Percentiles rank a stretch among this genome's conserved stretches.
Evolutionary conservation across 306 rosid genomes (phyloP).

Genomic region (Gynostemma pentaphyllum): DNA sequence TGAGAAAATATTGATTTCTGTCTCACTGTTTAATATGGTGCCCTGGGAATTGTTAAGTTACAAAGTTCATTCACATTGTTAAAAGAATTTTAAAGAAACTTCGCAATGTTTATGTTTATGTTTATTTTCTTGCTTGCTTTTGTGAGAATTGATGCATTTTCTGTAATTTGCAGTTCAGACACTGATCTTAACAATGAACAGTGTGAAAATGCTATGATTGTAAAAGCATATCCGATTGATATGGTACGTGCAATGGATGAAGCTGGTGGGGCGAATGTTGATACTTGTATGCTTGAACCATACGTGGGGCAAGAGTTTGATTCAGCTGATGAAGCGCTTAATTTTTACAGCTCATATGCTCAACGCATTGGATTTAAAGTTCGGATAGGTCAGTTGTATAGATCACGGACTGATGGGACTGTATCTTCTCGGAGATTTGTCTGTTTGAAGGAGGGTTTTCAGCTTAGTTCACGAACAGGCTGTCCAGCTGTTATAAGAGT

Average conservation of each 20-base stretch:
- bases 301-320: conserved; percentile 65
- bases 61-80: too few relatives aligned
- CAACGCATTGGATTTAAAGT: conserved; percentile 63
- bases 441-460: conserved; percentile 92
- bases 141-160: background rate
- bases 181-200: conserved; percentile 24
- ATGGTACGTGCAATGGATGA: conserved; percentile 43
- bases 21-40: background rate
- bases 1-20: background rate
- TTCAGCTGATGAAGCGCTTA: conserved; percentile 65
- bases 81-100: background rate
- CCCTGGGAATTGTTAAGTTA: background rate
- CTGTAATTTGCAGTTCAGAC: conserved; percentile 21
- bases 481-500: conserved; percentile 87
- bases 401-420: conserved; percentile 81
- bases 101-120: background rate
- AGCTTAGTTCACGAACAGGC: conserved; percentile 82
- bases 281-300: conserved; percentile 51
- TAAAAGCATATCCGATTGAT: conserved; percentile 46
- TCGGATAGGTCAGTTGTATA: conserved; percentile 85
- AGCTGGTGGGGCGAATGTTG: conserved; percentile 28
- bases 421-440: conserved; percentile 88
- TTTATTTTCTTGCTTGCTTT: background rate
- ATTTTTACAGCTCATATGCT: conserved; percentile 58
- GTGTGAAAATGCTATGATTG: conserved; percentile 37